Conservation (phyloP, 1,284 basidiomycete species). For the Cryptococcus neoformans region DNA sequence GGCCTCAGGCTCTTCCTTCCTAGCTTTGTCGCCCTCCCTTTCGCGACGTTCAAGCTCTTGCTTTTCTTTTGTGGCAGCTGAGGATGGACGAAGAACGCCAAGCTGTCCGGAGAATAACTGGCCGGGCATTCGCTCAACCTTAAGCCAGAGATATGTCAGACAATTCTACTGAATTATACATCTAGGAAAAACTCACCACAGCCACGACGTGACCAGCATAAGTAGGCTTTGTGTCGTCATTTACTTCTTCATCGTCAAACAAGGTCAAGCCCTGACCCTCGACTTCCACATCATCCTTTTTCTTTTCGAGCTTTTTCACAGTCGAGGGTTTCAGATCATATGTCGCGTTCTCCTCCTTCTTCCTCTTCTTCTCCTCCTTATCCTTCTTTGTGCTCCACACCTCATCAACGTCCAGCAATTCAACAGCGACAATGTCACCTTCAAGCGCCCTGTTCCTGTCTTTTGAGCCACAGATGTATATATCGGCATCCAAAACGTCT, state of each 20-base stretch:
- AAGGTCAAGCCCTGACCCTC: slow-evolving; percentile 96
- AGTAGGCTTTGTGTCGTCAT: slow-evolving; percentile 87
- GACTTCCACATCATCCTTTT: slow-evolving; percentile 99
- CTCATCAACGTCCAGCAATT: slow-evolving; percentile 95
- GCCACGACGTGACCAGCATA: slow-evolving; percentile 94
- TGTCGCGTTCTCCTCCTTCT: slow-evolving; percentile 97
- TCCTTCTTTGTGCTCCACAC: slow-evolving; percentile 99
- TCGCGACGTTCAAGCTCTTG: slow-evolving; percentile 97
- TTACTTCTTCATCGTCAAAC: slow-evolving; percentile 98
- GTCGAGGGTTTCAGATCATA: slow-evolving; percentile 68
- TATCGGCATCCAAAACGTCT: slow-evolving; percentile 96
- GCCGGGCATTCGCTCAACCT: slow-evolving; percentile 92
- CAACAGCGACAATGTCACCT: slow-evolving; percentile 98
- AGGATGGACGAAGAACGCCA: slow-evolving; percentile 91
- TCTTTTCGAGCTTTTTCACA: slow-evolving; percentile 94
- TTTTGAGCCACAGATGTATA: slow-evolving; percentile 98
- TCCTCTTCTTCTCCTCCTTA: slow-evolving; percentile 99
- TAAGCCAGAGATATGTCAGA: not conserved
- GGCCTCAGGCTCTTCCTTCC: slow-evolving; percentile 60
- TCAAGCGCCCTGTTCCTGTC: slow-evolving; percentile 98
- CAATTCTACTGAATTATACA: not conserved
- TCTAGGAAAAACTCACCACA: slow-evolving; percentile 55
- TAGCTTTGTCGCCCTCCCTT: slow-evolving; percentile 72
- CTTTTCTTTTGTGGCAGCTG: slow-evolving; percentile 98
- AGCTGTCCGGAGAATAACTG: slow-evolving; percentile 98